Base-by-base conservation (phyloP, 768 basidiomycete species). In the Boletus insuetus region DNA sequence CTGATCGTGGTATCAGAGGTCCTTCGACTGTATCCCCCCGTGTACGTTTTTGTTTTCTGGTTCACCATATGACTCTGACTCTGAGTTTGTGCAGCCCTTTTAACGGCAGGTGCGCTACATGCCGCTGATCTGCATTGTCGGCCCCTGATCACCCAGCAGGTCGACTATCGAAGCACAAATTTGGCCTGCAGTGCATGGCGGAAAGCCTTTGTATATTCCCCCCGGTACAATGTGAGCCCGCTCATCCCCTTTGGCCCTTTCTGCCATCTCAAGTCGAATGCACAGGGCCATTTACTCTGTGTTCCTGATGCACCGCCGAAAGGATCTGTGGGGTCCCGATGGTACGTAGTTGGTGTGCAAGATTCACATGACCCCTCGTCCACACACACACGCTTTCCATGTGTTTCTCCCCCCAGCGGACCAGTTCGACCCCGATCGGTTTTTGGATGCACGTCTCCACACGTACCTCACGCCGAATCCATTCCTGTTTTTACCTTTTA, bases 401-500 rank as follows among this genome's bases (percentile, higher is more conserved):
- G n/a, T 0, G 32, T 34, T 14, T 13, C 31, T 10, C 10, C 10
- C 38, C 22, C 13, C 47, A 69, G 69, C 65, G 32, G 59, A 67
- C 14, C 59, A 73, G 44, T 87, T 86, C 58, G 84, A 87, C 61
- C 86, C 85, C 1, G 82, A 85, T 59, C 75, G 85, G 14, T 88
- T 83, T 74, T 65, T 86, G 43, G 86, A 87, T 53, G 75, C 77
- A 12, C 74, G 85, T 31, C 59, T 82, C 7, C 74, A 76, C 52
- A 79, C 78, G 59, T 82, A 82, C 54, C 71, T 85, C 19, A 73
- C 72, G 0, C 75, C 78, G 2, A 86, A 86, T 56, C 84, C 85
- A 1, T 85, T 81, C 74, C 86, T 89, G 56, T 87, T 87, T 67
- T 69, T 82, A 6, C 85, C 86, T 0, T 87, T 87, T 71, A 85